Conservation (phyloP, 441 rosid genomes). For the Pelargonium fulgidum region DNA sequence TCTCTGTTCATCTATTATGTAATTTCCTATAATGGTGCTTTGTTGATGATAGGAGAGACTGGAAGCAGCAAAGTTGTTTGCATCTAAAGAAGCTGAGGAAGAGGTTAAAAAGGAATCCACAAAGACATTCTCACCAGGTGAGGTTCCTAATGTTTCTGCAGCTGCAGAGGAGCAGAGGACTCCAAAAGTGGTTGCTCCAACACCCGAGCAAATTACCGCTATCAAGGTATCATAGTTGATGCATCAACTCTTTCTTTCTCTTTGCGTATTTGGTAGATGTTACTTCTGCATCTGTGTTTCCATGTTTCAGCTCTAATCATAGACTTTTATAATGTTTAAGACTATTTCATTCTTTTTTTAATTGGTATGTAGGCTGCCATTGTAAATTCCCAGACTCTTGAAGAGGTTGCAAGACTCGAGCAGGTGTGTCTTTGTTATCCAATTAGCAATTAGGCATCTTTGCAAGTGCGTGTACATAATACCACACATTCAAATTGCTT, state of each 20-base stretch:
- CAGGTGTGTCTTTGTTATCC: conserved; percentile 40
- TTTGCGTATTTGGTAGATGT: background rate
- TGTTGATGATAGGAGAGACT: conserved; percentile 65
- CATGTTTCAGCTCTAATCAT: background rate
- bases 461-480: conserved; percentile 18
- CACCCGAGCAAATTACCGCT: conserved; percentile 85
- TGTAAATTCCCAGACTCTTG: conserved; percentile 94
- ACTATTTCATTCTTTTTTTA: conserved; percentile 20
- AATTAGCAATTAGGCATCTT: conserved; percentile 8
- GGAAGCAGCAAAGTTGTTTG: conserved; percentile 73
- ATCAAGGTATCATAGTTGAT: conserved; percentile 60
- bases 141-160: conserved; percentile 46
- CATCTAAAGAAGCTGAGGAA: conserved; percentile 85
- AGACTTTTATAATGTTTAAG: background rate
- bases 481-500: conserved; percentile 18
- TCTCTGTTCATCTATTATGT: background rate
- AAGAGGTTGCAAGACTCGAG: conserved; percentile 97
- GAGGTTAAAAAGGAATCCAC: conserved; percentile 57
- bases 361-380: conserved; percentile 76
- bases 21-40: conserved; percentile 8
- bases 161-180: conserved; percentile 45
- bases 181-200: conserved; percentile 79
- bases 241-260: background rate
- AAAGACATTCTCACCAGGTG: conserved; percentile 49
- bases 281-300: background rate